These are phyloP conservation scores for Ceratobasidium papillatum DNA, from an alignment of 1,284 basidiomycete species.

Conservation along the genomic window DNA sequence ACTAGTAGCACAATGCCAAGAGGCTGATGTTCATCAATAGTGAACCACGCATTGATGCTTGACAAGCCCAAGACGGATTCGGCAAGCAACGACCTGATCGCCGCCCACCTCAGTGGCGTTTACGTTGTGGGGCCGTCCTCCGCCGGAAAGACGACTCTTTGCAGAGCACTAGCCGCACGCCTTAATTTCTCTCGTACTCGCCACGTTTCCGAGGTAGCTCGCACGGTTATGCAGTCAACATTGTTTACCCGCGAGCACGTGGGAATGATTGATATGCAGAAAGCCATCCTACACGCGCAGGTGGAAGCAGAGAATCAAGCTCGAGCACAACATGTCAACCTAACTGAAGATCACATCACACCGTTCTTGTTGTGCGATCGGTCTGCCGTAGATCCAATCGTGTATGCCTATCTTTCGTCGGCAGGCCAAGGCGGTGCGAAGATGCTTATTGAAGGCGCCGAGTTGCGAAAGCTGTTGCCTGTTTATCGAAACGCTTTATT, in stretches of 20 bases:
- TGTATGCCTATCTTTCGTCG: slow-evolving; percentile 63
- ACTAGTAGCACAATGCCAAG: background rate
- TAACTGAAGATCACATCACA: background rate
- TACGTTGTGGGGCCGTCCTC: slow-evolving; percentile 69
- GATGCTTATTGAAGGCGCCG: slow-evolving; percentile 52
- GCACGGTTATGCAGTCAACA: slow-evolving; percentile 60
- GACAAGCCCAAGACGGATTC: background rate
- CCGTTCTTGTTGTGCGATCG: slow-evolving; percentile 64
- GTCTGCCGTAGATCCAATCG: slow-evolving; percentile 68
- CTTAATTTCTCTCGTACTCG: background rate
- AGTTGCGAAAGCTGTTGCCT: slow-evolving; percentile 57
- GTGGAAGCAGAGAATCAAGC: slow-evolving; percentile 56
- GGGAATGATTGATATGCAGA: slow-evolving; percentile 65
- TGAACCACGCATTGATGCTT: background rate
- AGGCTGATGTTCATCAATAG: background rate
- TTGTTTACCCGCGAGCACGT: slow-evolving; percentile 64
- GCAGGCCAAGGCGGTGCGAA: background rate
- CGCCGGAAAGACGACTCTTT: slow-evolving; percentile 71
- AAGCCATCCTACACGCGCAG: slow-evolving; percentile 66
- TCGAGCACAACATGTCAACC: slow-evolving; percentile 20
- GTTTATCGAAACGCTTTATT: slow-evolving; percentile 58
- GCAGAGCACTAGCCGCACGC: slow-evolving; percentile 56
- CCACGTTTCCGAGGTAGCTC: slow-evolving; percentile 64
- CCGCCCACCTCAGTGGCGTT: slow-evolving; percentile 25
- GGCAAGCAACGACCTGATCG: background rate